phyloP scores from a whole-genome alignment of 331 rosid genomes.

The Saraca asoca region DNA sequence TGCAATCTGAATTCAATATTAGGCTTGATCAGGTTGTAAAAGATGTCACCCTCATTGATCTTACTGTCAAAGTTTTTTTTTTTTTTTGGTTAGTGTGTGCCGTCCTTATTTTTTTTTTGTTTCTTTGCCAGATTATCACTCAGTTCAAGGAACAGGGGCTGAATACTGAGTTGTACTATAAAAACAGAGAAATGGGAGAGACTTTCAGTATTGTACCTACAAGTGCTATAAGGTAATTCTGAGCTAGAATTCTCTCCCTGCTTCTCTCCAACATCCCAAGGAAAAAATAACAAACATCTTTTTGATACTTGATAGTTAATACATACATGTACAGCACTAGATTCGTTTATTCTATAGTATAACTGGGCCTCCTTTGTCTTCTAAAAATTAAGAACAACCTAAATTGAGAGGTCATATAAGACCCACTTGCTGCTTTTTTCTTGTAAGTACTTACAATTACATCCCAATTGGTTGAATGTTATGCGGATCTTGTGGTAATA shows the following conservation, averaged over 20 bases:
- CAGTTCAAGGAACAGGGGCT: slow-evolving; percentile 88
- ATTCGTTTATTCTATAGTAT: slow-evolving; percentile 8
- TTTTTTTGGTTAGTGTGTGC: not conserved
- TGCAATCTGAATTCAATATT: slow-evolving; percentile 74
- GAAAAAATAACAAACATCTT: not conserved
- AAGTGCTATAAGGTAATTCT: slow-evolving; percentile 82
- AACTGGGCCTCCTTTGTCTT: slow-evolving; percentile 13
- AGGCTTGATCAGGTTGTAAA: slow-evolving; percentile 75
- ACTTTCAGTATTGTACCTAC: slow-evolving; percentile 95
- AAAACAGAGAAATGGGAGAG: slow-evolving; percentile 93
- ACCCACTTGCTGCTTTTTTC: not conserved
- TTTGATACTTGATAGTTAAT: not conserved
- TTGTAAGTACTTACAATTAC: slow-evolving; percentile 2
- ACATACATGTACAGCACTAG: not conserved
- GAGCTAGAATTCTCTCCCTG: not conserved
- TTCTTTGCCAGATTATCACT: slow-evolving; percentile 63
- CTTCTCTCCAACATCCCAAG: not conserved
- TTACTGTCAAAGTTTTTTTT: not conserved
- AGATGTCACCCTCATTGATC: not conserved
- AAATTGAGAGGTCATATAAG: not conserved
- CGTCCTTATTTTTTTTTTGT: slow-evolving; percentile 32
- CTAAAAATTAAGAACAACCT: not conserved
- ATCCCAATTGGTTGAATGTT: not conserved
- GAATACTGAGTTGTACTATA: slow-evolving; percentile 81
- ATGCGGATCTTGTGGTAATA: not conserved